Base-by-base conservation (phyloP, 176 grass and related monocot genomes). In the Raddia distichophylla region DNA sequence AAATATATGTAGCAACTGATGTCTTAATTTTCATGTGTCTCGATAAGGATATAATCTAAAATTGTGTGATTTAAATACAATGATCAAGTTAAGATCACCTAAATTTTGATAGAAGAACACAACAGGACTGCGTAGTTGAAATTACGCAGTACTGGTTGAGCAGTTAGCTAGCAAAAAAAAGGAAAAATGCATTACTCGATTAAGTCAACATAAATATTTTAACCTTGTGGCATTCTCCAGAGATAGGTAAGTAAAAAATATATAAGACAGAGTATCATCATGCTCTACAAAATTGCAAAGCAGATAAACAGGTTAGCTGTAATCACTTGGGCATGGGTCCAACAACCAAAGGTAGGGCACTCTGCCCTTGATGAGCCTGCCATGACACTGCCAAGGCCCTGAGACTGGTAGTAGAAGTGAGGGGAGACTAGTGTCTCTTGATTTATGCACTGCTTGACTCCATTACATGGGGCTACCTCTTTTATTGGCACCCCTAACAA, bases 241-340 rank as follows among this genome's bases (percentile, higher is more conserved):
- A 64, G 50, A 86, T 86, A 74, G 16, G 33, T 19, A 65, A 49
- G 7, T 43, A 7, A 10, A 75, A 17, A 80, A 35, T 69, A 57
- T 67, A 80, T 3, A 80, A 74, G 69, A 46, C 11, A 43, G 34
- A 74, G 34, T 44, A 80, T 56, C 40, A 86, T 35, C 48, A 67
- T 59, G 11, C 53, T 69, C 58, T 51, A 73, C 11, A 74, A 68
- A 2, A 51, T 81, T 42, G 32, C 53, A 74, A 46, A 57, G 61
- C 48, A 60, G 13, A 67, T 43, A 50, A 17, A 48, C 16, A 76
- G 50, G 74, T 53, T 32, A 64, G 63, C 37, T 40, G 37, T 40
- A 40, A 40, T 5, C 37, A 40, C 37, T 40, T 40, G 37, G 37
- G 37, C 4, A 40, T 40, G 37, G 37, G 37, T 40, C 37, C 37